Evolutionary conservation across 2,329 filamentous ascomycete genomes (phyloP).

Genomic region (Penicillium sp.): DNA sequence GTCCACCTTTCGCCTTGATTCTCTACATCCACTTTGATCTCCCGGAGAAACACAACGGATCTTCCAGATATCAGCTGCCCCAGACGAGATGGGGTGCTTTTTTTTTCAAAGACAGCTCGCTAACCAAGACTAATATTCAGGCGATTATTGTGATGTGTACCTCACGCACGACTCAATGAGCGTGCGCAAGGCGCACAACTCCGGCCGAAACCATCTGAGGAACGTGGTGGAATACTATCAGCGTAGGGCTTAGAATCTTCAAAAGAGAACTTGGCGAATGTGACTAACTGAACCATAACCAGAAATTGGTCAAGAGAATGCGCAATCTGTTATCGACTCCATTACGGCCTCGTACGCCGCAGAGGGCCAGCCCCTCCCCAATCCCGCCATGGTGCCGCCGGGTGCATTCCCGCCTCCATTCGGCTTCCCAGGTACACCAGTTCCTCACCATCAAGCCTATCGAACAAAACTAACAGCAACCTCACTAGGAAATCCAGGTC

Average conservation of each 20-base stretch:
- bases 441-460: not conserved
- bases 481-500: slow-evolving; percentile 37
- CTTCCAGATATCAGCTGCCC: not conserved
- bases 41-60: not conserved
- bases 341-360: slow-evolving; percentile 96
- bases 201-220: slow-evolving; percentile 91
- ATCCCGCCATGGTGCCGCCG: slow-evolving; percentile 75
- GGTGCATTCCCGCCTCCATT: slow-evolving; percentile 60
- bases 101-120: not conserved
- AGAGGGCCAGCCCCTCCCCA: slow-evolving; percentile 84
- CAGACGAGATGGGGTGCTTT: not conserved
- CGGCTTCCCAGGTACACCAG: slow-evolving; percentile 62
- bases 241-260: slow-evolving; percentile 57
- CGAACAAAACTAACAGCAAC: not conserved
- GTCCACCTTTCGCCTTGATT: slow-evolving; percentile 30
- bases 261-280: not conserved
- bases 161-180: slow-evolving; percentile 99
- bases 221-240: slow-evolving; percentile 99
- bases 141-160: slow-evolving; percentile 99
- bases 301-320: slow-evolving; percentile 99
- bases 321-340: slow-evolving; percentile 96
- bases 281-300: slow-evolving; percentile 5
- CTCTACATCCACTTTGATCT: not conserved
- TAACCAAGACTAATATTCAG: slow-evolving; percentile 32
- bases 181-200: slow-evolving; percentile 98